Conservation (phyloP, 768 basidiomycete species). For the Strobilomyces confusus region DNA sequence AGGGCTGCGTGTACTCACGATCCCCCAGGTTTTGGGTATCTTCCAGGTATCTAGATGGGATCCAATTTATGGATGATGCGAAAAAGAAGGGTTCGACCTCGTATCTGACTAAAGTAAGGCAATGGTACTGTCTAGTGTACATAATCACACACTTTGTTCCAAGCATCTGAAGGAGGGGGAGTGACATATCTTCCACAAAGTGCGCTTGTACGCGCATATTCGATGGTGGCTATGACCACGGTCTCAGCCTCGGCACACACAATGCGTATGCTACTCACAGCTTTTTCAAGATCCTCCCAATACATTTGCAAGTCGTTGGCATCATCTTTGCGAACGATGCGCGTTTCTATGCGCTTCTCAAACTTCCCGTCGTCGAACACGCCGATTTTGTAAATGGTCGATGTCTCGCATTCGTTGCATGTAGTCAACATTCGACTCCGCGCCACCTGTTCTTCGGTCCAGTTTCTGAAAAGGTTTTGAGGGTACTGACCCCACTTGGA, state of each 20-base stretch:
- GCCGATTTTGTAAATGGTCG: slow-evolving; percentile 17
- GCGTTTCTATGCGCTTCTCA: slow-evolving; percentile 10
- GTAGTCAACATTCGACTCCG: slow-evolving; percentile 32
- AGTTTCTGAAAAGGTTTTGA: slow-evolving; percentile 48
- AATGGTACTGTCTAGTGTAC: too few species aligned
- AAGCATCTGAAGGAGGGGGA: slow-evolving; percentile 36
- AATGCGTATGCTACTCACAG: slow-evolving; percentile 19
- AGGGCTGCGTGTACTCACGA: slow-evolving; percentile 30
- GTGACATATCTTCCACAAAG: slow-evolving; percentile 37
- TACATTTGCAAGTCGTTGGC: slow-evolving; percentile 14
- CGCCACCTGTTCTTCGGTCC: slow-evolving; percentile 43
- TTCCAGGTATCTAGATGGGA: slow-evolving; percentile 41
- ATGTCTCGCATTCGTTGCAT: slow-evolving; percentile 14
- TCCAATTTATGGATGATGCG: slow-evolving; percentile 39
- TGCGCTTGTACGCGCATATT: slow-evolving; percentile 32
- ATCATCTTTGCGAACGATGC: slow-evolving; percentile 14
- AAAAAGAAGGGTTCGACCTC: slow-evolving; percentile 44
- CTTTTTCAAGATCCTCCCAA: slow-evolving; percentile 25
- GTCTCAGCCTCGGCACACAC: background rate
- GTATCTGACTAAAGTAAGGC: slow-evolving; percentile 28
- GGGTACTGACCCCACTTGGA: slow-evolving; percentile 42
- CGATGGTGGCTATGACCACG: slow-evolving; percentile 17
- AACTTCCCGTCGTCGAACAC: slow-evolving; percentile 18
- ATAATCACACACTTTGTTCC: slow-evolving; percentile 33
- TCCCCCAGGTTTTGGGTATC: slow-evolving; percentile 30